Conservation (phyloP, 768 basidiomycete genomes). For the Pisolithus microcarpus region DNA sequence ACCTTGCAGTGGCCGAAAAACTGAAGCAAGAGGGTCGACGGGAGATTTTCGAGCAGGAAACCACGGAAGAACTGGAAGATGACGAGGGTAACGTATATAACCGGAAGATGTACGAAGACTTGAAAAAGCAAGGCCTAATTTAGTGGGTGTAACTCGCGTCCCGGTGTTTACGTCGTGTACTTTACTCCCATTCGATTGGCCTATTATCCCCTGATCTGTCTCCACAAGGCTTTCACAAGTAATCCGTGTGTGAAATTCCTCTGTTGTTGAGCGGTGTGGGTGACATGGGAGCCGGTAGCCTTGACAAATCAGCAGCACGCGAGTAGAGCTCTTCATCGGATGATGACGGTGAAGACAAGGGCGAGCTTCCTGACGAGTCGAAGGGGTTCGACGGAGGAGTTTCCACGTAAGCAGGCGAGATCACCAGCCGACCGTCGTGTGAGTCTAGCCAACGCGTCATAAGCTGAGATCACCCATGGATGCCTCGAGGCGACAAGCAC, state of each 20-base stretch:
- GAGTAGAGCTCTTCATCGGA: slow-evolving; percentile 82
- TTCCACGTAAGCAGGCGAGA: slow-evolving; percentile 38
- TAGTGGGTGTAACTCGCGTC: slow-evolving; percentile 23
- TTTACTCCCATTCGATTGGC: slow-evolving; percentile 3
- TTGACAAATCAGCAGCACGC: slow-evolving; percentile 46
- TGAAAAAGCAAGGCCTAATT: slow-evolving; percentile 93
- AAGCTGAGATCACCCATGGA: background rate
- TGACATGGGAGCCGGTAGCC: slow-evolving; percentile 56
- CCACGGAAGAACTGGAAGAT: slow-evolving; percentile 97
- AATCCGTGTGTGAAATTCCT: slow-evolving; percentile 1
- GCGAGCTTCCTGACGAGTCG: slow-evolving; percentile 58
- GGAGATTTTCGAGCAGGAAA: slow-evolving; percentile 89
- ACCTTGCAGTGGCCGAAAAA: slow-evolving; percentile 80
- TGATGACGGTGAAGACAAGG: slow-evolving; percentile 68
- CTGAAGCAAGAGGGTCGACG: slow-evolving; percentile 94
- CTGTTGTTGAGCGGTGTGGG: slow-evolving; percentile 24
- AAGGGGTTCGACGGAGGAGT: slow-evolving; percentile 57
- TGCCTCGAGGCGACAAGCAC: slow-evolving; percentile 4
- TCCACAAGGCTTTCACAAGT: slow-evolving; percentile 6
- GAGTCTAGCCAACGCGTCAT: slow-evolving; percentile 10
- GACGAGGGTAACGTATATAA: slow-evolving; percentile 99
- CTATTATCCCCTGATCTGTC: background rate
- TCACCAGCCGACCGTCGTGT: slow-evolving; percentile 11
- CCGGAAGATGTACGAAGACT: slow-evolving; percentile 93
- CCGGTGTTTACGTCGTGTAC: background rate